A percentile compares a stretch with the other conserved stretches of the same genome.
phyloP scores from a whole-genome alignment of 768 basidiomycete species.

The Lyophyllum decastes region DNA sequence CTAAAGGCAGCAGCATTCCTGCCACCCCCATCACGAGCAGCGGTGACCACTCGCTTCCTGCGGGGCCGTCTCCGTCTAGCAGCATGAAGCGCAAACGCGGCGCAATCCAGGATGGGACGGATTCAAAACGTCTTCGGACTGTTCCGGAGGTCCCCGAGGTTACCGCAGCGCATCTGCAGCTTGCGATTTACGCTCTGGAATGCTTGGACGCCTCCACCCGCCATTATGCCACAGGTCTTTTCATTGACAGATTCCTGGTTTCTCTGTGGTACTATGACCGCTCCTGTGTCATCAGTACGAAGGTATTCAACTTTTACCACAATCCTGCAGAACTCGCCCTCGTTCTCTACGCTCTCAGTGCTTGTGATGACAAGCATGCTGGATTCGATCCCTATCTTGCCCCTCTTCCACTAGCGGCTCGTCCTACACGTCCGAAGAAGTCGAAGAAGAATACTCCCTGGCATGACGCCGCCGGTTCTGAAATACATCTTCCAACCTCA shows the following conservation, averaged over 20 bases:
- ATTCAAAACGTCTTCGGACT: neutral
- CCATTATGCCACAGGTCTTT: constrained; percentile 21
- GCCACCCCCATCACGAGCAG: neutral
- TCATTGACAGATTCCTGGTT: constrained; percentile 19
- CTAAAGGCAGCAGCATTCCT: neutral
- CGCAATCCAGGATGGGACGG: neutral
- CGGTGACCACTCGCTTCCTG: no score
- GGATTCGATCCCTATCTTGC: constrained; percentile 10
- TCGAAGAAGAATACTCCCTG: neutral
- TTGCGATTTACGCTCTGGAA: neutral
- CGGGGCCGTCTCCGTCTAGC: neutral
- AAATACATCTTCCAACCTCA: neutral
- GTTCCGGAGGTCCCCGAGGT: neutral
- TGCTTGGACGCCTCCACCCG: constrained; percentile 17
- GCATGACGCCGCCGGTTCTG: constrained; percentile 3
- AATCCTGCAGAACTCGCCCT: constrained; percentile 20
- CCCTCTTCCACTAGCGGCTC: neutral
- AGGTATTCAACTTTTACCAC: constrained; percentile 20
- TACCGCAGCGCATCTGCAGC: neutral
- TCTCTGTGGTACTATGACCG: constrained; percentile 30
- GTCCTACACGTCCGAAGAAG: neutral
- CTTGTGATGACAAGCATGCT: constrained; percentile 13
- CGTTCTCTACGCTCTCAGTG: constrained; percentile 12
- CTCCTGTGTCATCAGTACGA: constrained; percentile 15
- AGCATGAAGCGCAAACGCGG: neutral